Percentiles rank a stretch among this genome's conserved stretches.
Conservation (phyloP, 169 alveolate species). For the Cryptosporidium bovis region DNA sequence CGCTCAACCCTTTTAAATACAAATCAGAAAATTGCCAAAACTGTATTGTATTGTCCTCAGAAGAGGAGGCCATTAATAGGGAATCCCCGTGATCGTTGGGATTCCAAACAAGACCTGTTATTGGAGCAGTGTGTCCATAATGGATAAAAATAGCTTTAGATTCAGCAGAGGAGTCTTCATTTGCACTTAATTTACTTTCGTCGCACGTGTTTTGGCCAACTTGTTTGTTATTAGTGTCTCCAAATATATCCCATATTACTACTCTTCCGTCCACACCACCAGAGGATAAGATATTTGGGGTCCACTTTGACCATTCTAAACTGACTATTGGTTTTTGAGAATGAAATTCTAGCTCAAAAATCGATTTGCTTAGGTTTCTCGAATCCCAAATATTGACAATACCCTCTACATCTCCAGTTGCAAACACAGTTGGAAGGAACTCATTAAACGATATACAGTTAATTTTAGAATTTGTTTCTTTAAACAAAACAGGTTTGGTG, state of each 20-base stretch:
- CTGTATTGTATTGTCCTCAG: conserved; percentile 86
- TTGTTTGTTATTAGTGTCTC: not conserved
- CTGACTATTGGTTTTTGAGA: conserved; percentile 79
- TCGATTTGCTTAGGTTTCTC: conserved; percentile 79
- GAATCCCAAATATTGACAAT: conserved; percentile 84
- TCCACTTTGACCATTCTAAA: conserved; percentile 79
- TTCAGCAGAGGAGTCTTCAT: conserved; percentile 62
- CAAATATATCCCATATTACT: conserved; percentile 84
- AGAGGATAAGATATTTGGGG: conserved; percentile 81
- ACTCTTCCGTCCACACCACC: conserved; percentile 85
- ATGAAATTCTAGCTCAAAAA: conserved; percentile 80
- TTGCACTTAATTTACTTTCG: conserved; percentile 73
- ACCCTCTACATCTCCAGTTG: conserved; percentile 83
- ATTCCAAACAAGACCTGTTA: conserved; percentile 85
- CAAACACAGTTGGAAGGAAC: conserved; percentile 80
- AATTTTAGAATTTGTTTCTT: conserved; percentile 81
- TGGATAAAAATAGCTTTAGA: conserved; percentile 79
- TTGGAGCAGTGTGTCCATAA: conserved; percentile 85
- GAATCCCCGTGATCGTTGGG: conserved; percentile 78
- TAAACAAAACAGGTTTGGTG: conserved; percentile 59
- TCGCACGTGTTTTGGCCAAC: not conserved
- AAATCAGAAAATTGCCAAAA: conserved; percentile 81
- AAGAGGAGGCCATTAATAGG: conserved; percentile 81
- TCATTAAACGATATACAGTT: conserved; percentile 82
- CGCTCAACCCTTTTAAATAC: not conserved